phyloP scores from a whole-genome alignment of 345 rosid genomes.

The Aegle marmelos region DNA sequence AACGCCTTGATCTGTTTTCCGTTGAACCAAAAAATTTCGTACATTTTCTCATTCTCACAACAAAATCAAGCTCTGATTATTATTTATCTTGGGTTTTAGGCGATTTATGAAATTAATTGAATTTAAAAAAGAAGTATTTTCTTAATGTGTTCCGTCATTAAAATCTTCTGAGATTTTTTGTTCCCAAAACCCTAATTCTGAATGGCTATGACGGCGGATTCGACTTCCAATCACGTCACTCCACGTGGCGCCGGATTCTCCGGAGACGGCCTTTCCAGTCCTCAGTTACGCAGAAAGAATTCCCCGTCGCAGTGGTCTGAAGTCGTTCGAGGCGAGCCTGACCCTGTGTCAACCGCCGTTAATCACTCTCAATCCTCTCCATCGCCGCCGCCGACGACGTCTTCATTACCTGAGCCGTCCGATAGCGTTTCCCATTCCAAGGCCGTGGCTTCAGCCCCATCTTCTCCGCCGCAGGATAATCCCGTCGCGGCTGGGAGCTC shows the following conservation, averaged over 20 bases:
- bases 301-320: conserved; percentile 42
- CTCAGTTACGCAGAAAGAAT: conserved; percentile 31
- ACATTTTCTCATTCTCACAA: neutral
- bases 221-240: conserved; percentile 37
- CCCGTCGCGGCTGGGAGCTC: conserved; percentile 23
- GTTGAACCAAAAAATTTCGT: neutral
- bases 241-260: conserved; percentile 23
- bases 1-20: conserved; percentile 17
- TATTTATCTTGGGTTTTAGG: neutral
- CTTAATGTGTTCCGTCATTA: conserved; percentile 10
- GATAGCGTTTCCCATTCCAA: conserved; percentile 24
- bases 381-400: conserved; percentile 9
- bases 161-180: conserved; percentile 1
- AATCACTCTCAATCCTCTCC: conserved; percentile 25
- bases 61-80: neutral
- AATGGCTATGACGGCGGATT: conserved; percentile 48
- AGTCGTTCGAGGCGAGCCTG: conserved; percentile 40
- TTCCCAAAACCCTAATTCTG: conserved; percentile 23
- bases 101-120: neutral
- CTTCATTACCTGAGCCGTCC: conserved; percentile 23
- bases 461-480: conserved; percentile 20
- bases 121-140: neutral
- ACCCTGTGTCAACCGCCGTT: conserved; percentile 13
- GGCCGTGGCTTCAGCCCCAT: conserved; percentile 10
- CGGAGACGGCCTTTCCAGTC: conserved; percentile 24